Conservation (phyloP, 768 basidiomycete species). For the Melanogaster broomeanus region DNA sequence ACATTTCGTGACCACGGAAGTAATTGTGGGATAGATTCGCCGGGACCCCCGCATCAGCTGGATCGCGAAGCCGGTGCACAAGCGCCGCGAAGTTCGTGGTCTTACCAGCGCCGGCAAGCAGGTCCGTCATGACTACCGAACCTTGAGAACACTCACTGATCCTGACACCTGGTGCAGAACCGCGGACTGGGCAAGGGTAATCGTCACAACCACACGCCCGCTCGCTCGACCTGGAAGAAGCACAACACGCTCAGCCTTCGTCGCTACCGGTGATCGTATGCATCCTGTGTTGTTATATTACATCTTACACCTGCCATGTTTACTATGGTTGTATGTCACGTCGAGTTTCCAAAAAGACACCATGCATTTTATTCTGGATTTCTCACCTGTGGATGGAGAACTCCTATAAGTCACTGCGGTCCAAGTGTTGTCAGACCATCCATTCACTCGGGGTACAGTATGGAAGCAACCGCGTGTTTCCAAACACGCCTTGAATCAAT, state of each 20-base stretch:
- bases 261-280: conserved; percentile 68
- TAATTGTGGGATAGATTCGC: conserved; percentile 63
- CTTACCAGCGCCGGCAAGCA: conserved; percentile 96
- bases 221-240: conserved; percentile 91
- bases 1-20: not conserved
- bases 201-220: conserved; percentile 90
- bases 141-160: not conserved
- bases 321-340: conserved; percentile 23
- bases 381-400: no score
- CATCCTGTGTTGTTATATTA: conserved; percentile 8
- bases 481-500: no score
- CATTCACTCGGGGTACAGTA: no score
- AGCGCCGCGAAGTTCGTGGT: conserved; percentile 96
- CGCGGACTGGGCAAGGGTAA: conserved; percentile 96
- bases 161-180: conserved; percentile 62
- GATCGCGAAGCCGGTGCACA: conserved; percentile 98
- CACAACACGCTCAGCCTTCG: conserved; percentile 97
- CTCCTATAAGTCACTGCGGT: not conserved
- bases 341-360: conserved; percentile 11
- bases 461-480: no score
- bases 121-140: conserved; percentile 42
- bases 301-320: conserved; percentile 28
- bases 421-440: not conserved
- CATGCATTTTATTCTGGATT: conserved; percentile 2
- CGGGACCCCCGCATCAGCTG: conserved; percentile 98